Conservation (phyloP, 768 basidiomycete species). For the Kwoniella mangroviensis region DNA sequence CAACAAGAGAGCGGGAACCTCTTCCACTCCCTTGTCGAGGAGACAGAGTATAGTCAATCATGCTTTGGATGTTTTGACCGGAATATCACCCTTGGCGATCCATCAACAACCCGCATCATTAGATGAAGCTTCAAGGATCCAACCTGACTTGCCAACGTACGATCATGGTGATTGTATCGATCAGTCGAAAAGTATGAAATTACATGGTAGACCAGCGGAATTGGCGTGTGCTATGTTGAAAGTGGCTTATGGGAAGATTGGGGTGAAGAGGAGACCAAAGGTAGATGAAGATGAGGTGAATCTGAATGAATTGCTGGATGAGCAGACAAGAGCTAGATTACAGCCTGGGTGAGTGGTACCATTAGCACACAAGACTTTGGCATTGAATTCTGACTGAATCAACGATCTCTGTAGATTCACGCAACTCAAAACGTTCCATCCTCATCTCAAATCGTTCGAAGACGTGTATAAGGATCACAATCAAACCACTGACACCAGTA, state of each 20-base stretch:
- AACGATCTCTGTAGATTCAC: conserved; percentile 19
- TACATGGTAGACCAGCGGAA: conserved; percentile 44
- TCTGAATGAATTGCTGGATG: conserved; percentile 30
- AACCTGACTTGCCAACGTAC: background rate
- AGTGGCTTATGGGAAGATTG: conserved; percentile 40
- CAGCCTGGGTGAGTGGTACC: conserved; percentile 43
- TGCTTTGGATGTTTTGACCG: conserved; percentile 25
- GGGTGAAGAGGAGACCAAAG: conserved; percentile 9
- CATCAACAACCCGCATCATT: conserved; percentile 7
- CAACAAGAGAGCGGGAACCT: background rate
- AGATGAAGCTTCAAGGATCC: conserved; percentile 7
- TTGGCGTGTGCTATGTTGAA: conserved; percentile 45
- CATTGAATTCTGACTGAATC: conserved; percentile 7
- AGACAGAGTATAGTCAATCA: conserved; percentile 15
- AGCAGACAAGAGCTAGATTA: conserved; percentile 24
- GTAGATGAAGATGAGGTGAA: conserved; percentile 34
- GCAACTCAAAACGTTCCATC: conserved; percentile 41
- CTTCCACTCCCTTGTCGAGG: conserved; percentile 1
- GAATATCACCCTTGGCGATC: conserved; percentile 14
- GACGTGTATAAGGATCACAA: conserved; percentile 13
- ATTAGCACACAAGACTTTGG: background rate
- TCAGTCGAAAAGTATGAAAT: conserved; percentile 31
- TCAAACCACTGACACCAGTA: background rate
- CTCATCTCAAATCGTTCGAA: conserved; percentile 37
- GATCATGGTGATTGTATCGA: background rate